These are phyloP conservation scores for Dipteronia sinensis DNA, from an alignment of 345 rosid species.

Conservation along the genomic window DNA sequence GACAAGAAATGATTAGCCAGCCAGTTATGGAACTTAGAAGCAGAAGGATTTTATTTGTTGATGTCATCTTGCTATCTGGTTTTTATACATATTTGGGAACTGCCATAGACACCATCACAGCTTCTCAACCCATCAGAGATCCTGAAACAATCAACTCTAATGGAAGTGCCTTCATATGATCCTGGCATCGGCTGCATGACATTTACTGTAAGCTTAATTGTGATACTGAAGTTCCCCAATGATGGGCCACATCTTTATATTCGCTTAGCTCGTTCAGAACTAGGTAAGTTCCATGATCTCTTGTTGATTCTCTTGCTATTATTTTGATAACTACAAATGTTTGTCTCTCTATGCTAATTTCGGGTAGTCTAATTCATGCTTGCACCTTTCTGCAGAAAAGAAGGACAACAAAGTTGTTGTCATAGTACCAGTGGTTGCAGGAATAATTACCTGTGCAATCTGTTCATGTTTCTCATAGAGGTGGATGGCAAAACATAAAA, in stretches of 20 bases:
- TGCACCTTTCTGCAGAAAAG: background rate
- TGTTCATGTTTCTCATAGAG: background rate
- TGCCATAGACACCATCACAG: slow-evolving; percentile 34
- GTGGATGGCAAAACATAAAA: slow-evolving; percentile 15
- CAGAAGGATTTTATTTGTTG: background rate
- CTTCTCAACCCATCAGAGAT: slow-evolving; percentile 38
- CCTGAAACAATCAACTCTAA: slow-evolving; percentile 38
- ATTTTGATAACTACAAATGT: background rate
- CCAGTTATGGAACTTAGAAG: slow-evolving; percentile 4
- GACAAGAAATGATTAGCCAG: background rate
- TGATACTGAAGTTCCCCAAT: background rate
- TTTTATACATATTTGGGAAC: slow-evolving; percentile 18
- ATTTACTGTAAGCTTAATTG: slow-evolving; percentile 25
- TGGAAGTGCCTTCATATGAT: slow-evolving; percentile 23
- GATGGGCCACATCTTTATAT: background rate
- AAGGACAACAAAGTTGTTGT: background rate
- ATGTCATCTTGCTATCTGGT: slow-evolving; percentile 24
- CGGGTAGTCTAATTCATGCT: background rate
- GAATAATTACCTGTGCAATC: background rate
- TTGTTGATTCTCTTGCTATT: no score
- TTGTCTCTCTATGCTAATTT: background rate
- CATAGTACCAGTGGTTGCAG: background rate
- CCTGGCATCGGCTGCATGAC: slow-evolving; percentile 3
- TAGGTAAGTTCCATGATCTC: background rate
- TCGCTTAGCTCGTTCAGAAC: background rate